Conservation (phyloP, 306 rosid genomes). For the Cyclanthera cordifolia region DNA sequence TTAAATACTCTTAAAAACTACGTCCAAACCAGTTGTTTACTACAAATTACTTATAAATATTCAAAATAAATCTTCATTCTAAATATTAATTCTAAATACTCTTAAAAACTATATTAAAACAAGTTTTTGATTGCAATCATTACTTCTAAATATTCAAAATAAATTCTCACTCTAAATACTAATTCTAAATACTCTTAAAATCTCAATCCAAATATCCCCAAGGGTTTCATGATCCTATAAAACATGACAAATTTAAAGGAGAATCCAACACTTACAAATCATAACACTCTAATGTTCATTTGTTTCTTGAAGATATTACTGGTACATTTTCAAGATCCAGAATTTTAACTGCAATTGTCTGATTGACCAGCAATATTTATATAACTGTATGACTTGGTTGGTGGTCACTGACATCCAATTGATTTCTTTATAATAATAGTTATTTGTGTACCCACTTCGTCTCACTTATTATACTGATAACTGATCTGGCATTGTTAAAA, state of each 20-base stretch:
- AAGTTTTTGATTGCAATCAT: too few species aligned
- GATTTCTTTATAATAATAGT: background rate
- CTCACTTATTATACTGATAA: background rate
- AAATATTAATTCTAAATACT: too few species aligned
- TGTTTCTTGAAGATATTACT: background rate
- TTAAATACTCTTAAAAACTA: too few species aligned
- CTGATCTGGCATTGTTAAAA: background rate
- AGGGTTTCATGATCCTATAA: background rate
- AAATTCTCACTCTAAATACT: too few species aligned
- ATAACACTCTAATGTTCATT: background rate
- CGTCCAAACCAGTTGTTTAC: too few species aligned
- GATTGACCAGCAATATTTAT: background rate
- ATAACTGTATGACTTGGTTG: background rate
- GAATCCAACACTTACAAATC: constrained; percentile 2
- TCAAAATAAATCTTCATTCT: background rate
- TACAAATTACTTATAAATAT: too few species aligned
- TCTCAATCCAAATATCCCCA: too few species aligned
- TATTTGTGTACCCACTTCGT: background rate
- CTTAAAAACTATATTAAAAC: too few species aligned
- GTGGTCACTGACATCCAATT: background rate
- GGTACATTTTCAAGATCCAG: background rate
- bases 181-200: too few species aligned
- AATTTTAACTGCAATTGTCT: background rate
- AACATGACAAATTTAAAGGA: background rate
- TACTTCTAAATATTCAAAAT: too few species aligned